Evolutionary conservation across 768 basidiomycete genomes (phyloP).

Genomic region (Suillus subaureus): DNA sequence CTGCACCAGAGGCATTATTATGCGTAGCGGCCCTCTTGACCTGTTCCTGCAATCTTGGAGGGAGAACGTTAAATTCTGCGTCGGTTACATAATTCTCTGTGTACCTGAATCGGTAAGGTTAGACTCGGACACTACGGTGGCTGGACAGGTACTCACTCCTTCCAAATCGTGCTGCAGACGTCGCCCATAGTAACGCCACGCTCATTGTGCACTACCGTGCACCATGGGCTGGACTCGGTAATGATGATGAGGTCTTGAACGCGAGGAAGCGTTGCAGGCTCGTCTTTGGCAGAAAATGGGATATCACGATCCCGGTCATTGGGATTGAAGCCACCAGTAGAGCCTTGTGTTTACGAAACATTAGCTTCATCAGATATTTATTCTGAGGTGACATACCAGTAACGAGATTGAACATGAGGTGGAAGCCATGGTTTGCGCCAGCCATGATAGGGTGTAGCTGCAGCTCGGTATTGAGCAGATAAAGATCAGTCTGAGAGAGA

Average conservation of each 20-base stretch:
- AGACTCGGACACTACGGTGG: constrained; percentile 5
- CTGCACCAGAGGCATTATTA: constrained; percentile 30
- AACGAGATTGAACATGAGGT: constrained; percentile 71
- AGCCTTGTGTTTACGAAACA: constrained; percentile 39
- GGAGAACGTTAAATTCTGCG: constrained; percentile 60
- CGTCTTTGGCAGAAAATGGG: constrained; percentile 53
- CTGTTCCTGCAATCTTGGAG: constrained; percentile 68
- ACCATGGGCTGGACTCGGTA: constrained; percentile 72
- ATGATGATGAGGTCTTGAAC: constrained; percentile 61
- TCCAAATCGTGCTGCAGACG: constrained; percentile 70
- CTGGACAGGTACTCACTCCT: constrained; percentile 57
- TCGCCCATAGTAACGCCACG: constrained; percentile 76
- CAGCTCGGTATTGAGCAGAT: constrained; percentile 69
- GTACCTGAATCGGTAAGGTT: constrained; percentile 49
- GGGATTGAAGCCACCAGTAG: constrained; percentile 62
- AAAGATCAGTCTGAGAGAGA: constrained; percentile 78
- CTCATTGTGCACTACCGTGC: constrained; percentile 71
- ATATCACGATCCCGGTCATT: constrained; percentile 62
- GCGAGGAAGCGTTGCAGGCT: constrained; percentile 72
- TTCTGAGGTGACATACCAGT: constrained; percentile 47
- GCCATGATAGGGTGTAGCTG: constrained; percentile 76
- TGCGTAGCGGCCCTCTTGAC: constrained; percentile 61
- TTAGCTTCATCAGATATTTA: neutral
- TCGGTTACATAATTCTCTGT: constrained; percentile 69
- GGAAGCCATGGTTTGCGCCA: constrained; percentile 49